Percentiles rank a stretch among this genome's conserved stretches.
phyloP scores from a whole-genome alignment of 192 early-diverging fungal genomes.

The Backusella macrospora region DNA sequence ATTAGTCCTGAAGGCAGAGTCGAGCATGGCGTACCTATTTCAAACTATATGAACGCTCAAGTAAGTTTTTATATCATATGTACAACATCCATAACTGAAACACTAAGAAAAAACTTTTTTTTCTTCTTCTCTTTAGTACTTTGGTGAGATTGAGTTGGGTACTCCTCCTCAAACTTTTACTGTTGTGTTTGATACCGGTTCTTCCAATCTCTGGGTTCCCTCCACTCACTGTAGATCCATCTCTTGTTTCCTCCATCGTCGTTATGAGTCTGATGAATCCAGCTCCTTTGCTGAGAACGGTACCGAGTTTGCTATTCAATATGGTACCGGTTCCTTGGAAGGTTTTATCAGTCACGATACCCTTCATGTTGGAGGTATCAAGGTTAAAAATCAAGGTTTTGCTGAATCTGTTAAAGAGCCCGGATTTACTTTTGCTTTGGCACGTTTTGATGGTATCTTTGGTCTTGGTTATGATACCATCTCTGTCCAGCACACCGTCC shows the following conservation, averaged over 20 bases:
- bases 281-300: conserved; percentile 82
- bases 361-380: conserved; percentile 80
- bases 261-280: conserved; percentile 86
- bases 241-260: conserved; percentile 89
- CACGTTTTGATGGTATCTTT: conserved; percentile 95
- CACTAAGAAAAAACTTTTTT: no score
- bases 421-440: conserved; percentile 91
- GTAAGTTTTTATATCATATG: conserved; percentile 20
- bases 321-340: conserved; percentile 92
- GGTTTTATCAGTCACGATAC: conserved; percentile 80
- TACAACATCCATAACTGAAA: not conserved
- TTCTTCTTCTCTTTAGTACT: conserved; percentile 66
- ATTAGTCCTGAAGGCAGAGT: conserved; percentile 46
- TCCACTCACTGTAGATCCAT: conserved; percentile 90
- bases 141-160: conserved; percentile 84
- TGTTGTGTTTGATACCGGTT: conserved; percentile 94
- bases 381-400: conserved; percentile 78
- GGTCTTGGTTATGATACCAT: conserved; percentile 89
- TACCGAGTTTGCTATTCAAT: conserved; percentile 92
- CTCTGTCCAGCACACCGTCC: conserved; percentile 83
- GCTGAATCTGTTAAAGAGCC: conserved; percentile 96
- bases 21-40: conserved; percentile 75
- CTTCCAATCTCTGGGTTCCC: conserved; percentile 95
- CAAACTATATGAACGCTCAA: conserved; percentile 94
- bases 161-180: conserved; percentile 93